Evolutionary conservation across 768 basidiomycete genomes (phyloP).

Genomic region (Leucogyrophana mollusca): DNA sequence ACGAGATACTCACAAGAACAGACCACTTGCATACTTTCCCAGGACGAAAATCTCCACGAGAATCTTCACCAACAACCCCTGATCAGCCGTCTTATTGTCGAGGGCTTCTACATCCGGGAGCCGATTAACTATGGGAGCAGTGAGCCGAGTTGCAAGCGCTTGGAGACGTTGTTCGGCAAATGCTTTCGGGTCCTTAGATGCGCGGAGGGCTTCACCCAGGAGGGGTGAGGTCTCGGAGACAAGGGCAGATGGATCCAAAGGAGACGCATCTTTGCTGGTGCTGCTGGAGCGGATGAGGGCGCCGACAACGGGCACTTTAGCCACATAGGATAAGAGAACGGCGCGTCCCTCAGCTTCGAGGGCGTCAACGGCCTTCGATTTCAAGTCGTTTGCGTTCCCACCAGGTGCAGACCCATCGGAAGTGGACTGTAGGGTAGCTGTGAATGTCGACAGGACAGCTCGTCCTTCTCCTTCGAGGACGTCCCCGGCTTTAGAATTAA

Average conservation of each 20-base stretch:
- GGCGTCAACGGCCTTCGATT: no score
- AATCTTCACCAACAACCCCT: slow-evolving; percentile 6
- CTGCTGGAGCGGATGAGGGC: slow-evolving; percentile 8
- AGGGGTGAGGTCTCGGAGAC: slow-evolving; percentile 23
- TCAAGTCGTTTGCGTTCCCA: no score
- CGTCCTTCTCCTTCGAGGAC: no score
- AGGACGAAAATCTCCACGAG: slow-evolving; percentile 20
- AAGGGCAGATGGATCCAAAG: neutral
- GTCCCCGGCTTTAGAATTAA: no score
- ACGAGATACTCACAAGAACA: slow-evolving; percentile 17
- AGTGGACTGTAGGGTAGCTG: no score
- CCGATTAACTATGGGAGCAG: slow-evolving; percentile 12
- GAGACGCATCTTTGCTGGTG: slow-evolving; percentile 3
- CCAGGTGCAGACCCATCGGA: no score
- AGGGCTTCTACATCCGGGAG: slow-evolving; percentile 18
- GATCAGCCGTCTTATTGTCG: slow-evolving; percentile 13
- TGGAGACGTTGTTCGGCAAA: slow-evolving; percentile 18
- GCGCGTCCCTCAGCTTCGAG: neutral
- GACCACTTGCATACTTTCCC: slow-evolving; percentile 18
- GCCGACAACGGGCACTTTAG: slow-evolving; percentile 22
- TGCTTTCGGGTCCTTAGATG: slow-evolving; percentile 14
- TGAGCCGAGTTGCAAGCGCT: slow-evolving; percentile 13
- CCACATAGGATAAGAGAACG: slow-evolving; percentile 9
- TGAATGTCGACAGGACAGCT: no score
- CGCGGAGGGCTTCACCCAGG: slow-evolving; percentile 15